Evolutionary conservation across 2,329 filamentous ascomycete genomes (phyloP), one percentile per base, ranked within the genome.

Genomic region (Paracamarosporium sp.): DNA sequence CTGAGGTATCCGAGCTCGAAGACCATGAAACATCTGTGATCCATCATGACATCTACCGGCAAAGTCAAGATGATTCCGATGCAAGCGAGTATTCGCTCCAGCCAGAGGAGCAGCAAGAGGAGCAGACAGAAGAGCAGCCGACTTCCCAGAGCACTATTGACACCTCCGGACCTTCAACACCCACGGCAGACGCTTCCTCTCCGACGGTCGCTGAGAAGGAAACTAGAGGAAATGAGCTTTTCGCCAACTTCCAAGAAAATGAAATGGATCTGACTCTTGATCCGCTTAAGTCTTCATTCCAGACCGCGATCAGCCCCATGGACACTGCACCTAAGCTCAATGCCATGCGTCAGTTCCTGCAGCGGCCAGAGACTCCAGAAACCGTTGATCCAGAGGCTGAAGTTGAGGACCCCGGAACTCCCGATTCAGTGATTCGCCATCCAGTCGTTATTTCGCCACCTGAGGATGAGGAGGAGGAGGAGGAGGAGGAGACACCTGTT

Each of bases 391-490:
- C 62, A 15, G 51, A 53, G 83, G 86, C 51, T 86, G 86, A 84
- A 31, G 59, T 63, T 1, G 55, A 63, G 8, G 62, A 65, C 2
- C 87, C 87, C 9, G 86, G 87, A 31, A 96, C 92, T 7, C 93
- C 94, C 13, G 91, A 93, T 48, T 98, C 94, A 6, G 93, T 98
- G 22, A 94, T 97, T 62, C 90, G 91, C 60, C 91, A 93, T 69
- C 87, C 88, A 2, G 76, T 91, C 4, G 60, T 69, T 27, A 63
- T 71, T 40, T 68, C 71, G n/a, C 65, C 69, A 17, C 67, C 73
- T 63, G 76, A 65, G 7, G 73, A 80, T 2, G 75, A 77, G 15
- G 83, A 86, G 44, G 86, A 87, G 0, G n/a, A n/a, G n/a, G 73
- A 80, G 2, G 75, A 77, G 15, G 83, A 86, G 44, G 86, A 87